phyloP scores from a whole-genome alignment of 2,329 filamentous ascomycete genomes.

The Fusarium longipes region DNA sequence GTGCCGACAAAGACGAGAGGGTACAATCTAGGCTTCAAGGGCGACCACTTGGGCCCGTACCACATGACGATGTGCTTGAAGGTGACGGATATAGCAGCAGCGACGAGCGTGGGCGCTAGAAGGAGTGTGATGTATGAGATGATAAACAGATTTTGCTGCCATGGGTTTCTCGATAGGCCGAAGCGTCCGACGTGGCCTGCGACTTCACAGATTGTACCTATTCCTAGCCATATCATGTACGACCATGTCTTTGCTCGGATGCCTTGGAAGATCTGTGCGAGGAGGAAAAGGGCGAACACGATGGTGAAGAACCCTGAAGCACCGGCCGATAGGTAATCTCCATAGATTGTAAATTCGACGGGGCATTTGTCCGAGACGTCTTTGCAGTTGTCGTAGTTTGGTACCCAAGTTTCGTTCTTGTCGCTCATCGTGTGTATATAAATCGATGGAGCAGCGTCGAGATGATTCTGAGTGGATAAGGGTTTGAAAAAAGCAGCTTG shows the following conservation, averaged over 20 bases:
- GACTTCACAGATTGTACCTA: slow-evolving; percentile 55
- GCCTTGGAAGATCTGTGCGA: slow-evolving; percentile 50
- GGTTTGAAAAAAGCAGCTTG: too few relatives aligned
- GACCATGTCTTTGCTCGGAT: slow-evolving; percentile 54
- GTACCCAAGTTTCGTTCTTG: slow-evolving; percentile 13
- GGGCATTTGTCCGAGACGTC: slow-evolving; percentile 41
- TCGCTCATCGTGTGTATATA: slow-evolving; percentile 5
- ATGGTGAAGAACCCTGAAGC: slow-evolving; percentile 50
- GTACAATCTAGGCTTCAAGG: slow-evolving; percentile 56
- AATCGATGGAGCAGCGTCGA: too few relatives aligned
- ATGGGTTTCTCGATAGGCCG: slow-evolving; percentile 54
- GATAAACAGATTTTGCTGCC: slow-evolving; percentile 54
- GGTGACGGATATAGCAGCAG: slow-evolving; percentile 59
- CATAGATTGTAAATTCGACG: slow-evolving; percentile 43
- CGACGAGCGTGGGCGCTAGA: slow-evolving; percentile 56
- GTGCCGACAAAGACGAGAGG: slow-evolving; percentile 63
- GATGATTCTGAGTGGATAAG: neutral
- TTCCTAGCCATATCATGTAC: slow-evolving; percentile 50
- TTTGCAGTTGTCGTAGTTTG: slow-evolving; percentile 34
- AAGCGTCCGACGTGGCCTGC: slow-evolving; percentile 57
- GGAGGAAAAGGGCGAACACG: slow-evolving; percentile 50
- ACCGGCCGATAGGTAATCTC: slow-evolving; percentile 36
- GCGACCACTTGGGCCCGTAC: slow-evolving; percentile 55
- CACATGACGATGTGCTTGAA: slow-evolving; percentile 59
- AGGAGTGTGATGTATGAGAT: slow-evolving; percentile 56